Conservation (phyloP, 768 basidiomycete genomes). For the Tubosaeta brunneosetosa region DNA sequence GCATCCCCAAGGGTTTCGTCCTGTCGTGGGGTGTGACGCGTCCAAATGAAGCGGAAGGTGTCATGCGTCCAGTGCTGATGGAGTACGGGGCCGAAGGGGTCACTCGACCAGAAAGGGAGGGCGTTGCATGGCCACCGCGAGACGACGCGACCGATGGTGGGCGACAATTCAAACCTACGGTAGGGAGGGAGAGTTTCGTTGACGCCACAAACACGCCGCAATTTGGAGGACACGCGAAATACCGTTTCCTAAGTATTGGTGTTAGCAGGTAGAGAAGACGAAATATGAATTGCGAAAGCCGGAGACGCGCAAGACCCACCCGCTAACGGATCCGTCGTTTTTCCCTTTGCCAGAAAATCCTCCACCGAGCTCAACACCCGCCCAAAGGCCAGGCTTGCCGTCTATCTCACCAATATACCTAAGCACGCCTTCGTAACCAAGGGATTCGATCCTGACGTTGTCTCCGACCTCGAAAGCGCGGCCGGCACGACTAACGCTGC, state of each 20-base stretch:
- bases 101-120: conserved; percentile 40
- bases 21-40: conserved; percentile 35
- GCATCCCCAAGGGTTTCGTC: conserved; percentile 27
- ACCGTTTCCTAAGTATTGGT: conserved; percentile 52
- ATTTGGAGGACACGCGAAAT: conserved; percentile 78
- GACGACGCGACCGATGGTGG: conserved; percentile 82
- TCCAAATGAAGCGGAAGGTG: conserved; percentile 50
- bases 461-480: conserved; percentile 68
- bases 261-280: conserved; percentile 7
- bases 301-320: conserved; percentile 50
- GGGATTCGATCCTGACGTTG: conserved; percentile 78
- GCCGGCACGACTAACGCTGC: conserved; percentile 42
- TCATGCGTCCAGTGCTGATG: conserved; percentile 44
- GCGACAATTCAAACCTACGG: conserved; percentile 54
- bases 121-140: conserved; percentile 43
- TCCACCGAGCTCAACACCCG: conserved; percentile 84
- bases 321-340: conserved; percentile 86
- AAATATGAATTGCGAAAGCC: background rate
- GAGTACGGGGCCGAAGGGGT: conserved; percentile 41
- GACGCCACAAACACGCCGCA: conserved; percentile 91
- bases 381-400: conserved; percentile 88
- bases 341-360: conserved; percentile 91
- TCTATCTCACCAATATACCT: conserved; percentile 81
- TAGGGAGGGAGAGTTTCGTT: conserved; percentile 75
- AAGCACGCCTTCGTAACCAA: conserved; percentile 83